Evolutionary conservation across 306 rosid genomes (phyloP), one percentile per base, ranked within the genome.

Genomic region (Prunus salicina): DNA sequence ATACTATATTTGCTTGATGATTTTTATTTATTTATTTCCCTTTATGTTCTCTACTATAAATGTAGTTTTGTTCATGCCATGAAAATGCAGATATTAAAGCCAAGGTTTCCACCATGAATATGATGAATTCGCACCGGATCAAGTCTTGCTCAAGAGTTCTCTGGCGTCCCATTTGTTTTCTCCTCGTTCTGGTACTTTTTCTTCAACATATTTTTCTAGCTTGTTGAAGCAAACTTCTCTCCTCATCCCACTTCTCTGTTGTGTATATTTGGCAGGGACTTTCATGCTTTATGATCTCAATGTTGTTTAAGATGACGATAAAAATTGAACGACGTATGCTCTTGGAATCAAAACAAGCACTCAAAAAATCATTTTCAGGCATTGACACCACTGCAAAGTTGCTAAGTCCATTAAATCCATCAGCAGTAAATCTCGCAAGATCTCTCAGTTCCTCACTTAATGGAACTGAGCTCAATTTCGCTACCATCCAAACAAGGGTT

Each of bases 111-210:
- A 16, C 67, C 46, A 67, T 56, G 50, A 51, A 9, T 1, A 18
- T 49, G 73, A 66, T 71, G 50, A 71, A 67, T 9, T 67, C 46
- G 12, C 69, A 41, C 11, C 28, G 24, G 8, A 18, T 64, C 15
- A 79, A 72, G 49, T 19, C 66, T 55, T 64, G 73, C 64, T 18
- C 62, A 20, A 64, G 43, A 68, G 41, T 77, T 12, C 69, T 77
- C 18, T 58, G 80, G 80, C 68, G 69, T 46, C 73, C 66, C 13
- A 19, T 79, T 16, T 79, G 74, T 65, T 65, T 73, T 43, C 14
- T 64, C 24, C 0, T 41, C 24, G 3, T 72, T 63, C 73, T 79
- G 20, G 82, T 79, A 72, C 34, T 18, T 38, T 6, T 6, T 15
- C 49, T 49, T 32, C 45, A 2, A 8, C 58, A 6, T 1, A 24